phyloP scores from a whole-genome alignment of 495 filamentous ascomycete genomes.

The Aspergillus taichungensis region DNA sequence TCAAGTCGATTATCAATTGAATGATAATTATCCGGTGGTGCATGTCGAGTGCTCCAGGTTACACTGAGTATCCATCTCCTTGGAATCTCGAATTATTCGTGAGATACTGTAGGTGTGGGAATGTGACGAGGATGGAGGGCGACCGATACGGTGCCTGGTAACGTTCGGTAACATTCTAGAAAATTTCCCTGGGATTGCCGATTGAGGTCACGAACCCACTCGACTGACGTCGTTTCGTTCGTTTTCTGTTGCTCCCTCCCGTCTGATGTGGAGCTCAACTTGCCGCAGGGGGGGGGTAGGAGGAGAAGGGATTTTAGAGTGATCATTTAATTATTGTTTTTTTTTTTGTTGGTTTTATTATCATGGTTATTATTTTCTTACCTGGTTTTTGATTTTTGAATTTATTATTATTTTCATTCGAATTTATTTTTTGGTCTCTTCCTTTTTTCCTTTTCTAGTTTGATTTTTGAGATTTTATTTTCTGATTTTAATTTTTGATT shows the following conservation, averaged over 20 bases:
- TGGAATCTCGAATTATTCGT: too few species aligned
- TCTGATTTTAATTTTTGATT: neutral
- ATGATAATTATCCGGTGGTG: too few species aligned
- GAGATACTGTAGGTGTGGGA: too few species aligned
- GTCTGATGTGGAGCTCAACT: slow-evolving; percentile 18
- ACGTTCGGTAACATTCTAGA: slow-evolving; percentile 26
- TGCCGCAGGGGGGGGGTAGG: slow-evolving; percentile 23
- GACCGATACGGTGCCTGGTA: too few species aligned
- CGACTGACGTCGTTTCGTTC: slow-evolving; percentile 20
- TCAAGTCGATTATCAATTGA: too few species aligned
- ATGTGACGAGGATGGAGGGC: too few species aligned
- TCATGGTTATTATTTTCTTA: slow-evolving; percentile 1
- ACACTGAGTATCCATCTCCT: too few species aligned
- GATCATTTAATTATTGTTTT: neutral
- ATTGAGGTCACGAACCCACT: slow-evolving; percentile 17
- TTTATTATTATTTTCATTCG: neutral
- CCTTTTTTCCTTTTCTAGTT: slow-evolving; percentile 4
- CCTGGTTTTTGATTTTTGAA: too few species aligned
- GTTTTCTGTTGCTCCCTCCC: slow-evolving; percentile 6
- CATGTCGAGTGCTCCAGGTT: too few species aligned
- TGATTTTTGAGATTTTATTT: neutral
- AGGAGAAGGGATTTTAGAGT: slow-evolving; percentile 2
- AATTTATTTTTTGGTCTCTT: slow-evolving; percentile 5
- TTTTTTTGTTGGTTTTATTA: slow-evolving; percentile 9
- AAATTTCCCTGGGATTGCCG: slow-evolving; percentile 35